A percentile compares a stretch with the other conserved stretches of the same genome.
These are phyloP conservation scores for Scenedesmus sp. DNA, from an alignment of 163 green algal genomes.

Conservation along the genomic window DNA sequence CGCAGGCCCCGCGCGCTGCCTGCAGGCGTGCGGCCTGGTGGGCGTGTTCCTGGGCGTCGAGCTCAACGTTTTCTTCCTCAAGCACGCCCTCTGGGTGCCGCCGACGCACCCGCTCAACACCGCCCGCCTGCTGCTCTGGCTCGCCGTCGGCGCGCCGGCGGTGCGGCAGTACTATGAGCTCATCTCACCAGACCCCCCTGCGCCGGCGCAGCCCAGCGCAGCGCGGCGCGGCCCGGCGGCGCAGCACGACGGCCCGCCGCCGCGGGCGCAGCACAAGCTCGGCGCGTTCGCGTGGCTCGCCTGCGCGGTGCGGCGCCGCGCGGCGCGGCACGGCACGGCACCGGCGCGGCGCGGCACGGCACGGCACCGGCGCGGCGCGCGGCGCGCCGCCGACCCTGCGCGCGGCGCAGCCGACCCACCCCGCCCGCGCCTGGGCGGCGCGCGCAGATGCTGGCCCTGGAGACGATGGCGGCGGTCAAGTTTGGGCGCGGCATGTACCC, in stretches of 20 bases:
- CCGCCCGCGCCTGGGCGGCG: too few species aligned
- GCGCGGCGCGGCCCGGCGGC: too few species aligned
- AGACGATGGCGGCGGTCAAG: conserved; percentile 82
- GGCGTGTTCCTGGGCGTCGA: conserved; percentile 75
- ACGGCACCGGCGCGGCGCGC: too few species aligned
- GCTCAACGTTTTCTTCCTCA: conserved; percentile 96
- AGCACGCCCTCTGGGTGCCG: conserved; percentile 92
- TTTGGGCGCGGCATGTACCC: conserved; percentile 78
- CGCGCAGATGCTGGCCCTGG: conserved; percentile 60
- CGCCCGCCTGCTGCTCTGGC: conserved; percentile 54
- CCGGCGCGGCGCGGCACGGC: too few species aligned
- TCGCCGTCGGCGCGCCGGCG: conserved; percentile 39
- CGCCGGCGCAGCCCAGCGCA: too few species aligned
- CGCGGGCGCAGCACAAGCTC: conserved; percentile 78
- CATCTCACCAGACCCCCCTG: conserved; percentile 72
- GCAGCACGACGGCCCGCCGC: too few species aligned
- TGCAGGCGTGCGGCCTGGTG: conserved; percentile 65
- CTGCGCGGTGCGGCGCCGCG: conserved; percentile 58
- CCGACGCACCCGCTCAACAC: conserved; percentile 87
- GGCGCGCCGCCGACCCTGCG: too few species aligned
- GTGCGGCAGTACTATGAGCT: conserved; percentile 89
- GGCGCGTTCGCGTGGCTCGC: conserved; percentile 87
- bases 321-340: too few species aligned
- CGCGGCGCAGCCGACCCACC: too few species aligned
- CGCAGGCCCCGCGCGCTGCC: conserved; percentile 68